These are phyloP conservation scores for Diaporthe vexans DNA, from an alignment of 2,329 filamentous ascomycete species.

Conservation along the genomic window DNA sequence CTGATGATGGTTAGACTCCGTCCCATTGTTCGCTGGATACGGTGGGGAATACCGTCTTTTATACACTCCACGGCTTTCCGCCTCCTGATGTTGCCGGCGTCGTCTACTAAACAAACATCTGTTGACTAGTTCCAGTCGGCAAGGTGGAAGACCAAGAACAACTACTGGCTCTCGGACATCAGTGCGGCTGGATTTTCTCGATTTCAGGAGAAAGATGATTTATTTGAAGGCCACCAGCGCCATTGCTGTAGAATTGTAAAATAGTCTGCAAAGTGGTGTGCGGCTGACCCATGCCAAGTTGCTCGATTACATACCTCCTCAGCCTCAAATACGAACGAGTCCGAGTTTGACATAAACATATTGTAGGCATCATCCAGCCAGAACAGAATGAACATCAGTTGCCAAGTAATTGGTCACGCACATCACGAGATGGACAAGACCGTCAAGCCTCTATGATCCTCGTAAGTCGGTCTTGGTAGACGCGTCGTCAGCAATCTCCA, in stretches of 20 bases:
- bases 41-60: neutral
- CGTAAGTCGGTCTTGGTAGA: slow-evolving; percentile 12
- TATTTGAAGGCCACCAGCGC: neutral
- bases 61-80: neutral
- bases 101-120: neutral
- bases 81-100: neutral
- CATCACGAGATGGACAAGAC: slow-evolving; percentile 27
- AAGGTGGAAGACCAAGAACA: neutral
- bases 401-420: slow-evolving; percentile 4
- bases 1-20: neutral
- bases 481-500: neutral
- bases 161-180: slow-evolving; percentile 17
- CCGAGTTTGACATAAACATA: neutral
- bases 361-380: neutral
- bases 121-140: neutral
- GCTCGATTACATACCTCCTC: neutral
- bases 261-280: neutral
- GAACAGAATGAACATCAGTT: neutral
- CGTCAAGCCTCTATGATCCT: neutral
- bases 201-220: neutral
- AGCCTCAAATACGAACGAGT: slow-evolving; percentile 27
- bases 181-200: neutral
- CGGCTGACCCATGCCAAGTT: slow-evolving; percentile 15
- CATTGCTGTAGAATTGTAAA: neutral
- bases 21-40: neutral